phyloP scores from a whole-genome alignment of 2,329 filamentous ascomycete genomes.

The Oidium heveae region DNA sequence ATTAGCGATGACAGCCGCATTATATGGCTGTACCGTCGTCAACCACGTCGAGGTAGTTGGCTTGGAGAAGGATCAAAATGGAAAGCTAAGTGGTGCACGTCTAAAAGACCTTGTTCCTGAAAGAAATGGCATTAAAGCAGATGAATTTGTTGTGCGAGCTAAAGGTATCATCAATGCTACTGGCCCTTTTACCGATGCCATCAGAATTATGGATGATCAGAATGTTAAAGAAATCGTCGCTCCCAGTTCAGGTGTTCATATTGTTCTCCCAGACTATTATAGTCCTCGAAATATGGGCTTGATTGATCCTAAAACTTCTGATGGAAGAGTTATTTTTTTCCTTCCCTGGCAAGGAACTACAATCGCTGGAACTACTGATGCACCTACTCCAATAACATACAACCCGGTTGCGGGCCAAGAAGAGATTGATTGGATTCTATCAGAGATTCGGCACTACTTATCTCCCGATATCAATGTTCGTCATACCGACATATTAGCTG shows the following conservation, averaged over 20 bases:
- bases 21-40: constrained; percentile 61
- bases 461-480: constrained; percentile 67
- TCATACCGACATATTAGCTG: constrained; percentile 65
- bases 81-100: constrained; percentile 46
- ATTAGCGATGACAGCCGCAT: constrained; percentile 64
- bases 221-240: constrained; percentile 53
- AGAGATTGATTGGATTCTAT: constrained; percentile 71
- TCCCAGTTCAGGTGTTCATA: constrained; percentile 63
- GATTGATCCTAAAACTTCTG: constrained; percentile 65
- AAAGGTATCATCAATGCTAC: constrained; percentile 75
- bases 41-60: constrained; percentile 64
- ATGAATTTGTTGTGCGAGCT: constrained; percentile 47
- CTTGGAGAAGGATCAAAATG: constrained; percentile 47
- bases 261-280: constrained; percentile 71
- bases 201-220: constrained; percentile 63
- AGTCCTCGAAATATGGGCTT: constrained; percentile 68
- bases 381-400: constrained; percentile 42
- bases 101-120: constrained; percentile 46
- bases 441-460: constrained; percentile 59
- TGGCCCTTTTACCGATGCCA: constrained; percentile 65
- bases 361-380: constrained; percentile 71
- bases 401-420: constrained; percentile 60
- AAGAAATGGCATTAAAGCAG: constrained; percentile 31
- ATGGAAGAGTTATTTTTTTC: constrained; percentile 82
- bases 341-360: constrained; percentile 84